Evolutionary conservation across 1,284 basidiomycete genomes (phyloP), one percentile per base, ranked within the genome.

Genomic region (Ganoderma sinense): DNA sequence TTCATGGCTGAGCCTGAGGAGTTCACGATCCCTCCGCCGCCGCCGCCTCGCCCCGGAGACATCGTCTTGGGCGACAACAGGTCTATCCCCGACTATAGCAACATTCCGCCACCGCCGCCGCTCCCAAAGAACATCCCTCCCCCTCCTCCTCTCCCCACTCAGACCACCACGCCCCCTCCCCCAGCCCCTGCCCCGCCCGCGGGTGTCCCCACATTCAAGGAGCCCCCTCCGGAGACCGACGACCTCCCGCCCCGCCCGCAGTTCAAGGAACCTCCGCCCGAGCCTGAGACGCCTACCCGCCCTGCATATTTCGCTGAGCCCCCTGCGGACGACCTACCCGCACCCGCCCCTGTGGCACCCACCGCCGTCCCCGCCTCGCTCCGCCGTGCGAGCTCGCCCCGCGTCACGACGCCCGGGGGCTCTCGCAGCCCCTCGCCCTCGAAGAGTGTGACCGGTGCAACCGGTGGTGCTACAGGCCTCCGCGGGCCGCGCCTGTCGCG

Each of bases 401-500:
- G 72, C 40, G 53, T 60, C 74, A 71, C 71, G 53, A 77, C 84
- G 41, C 67, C 74, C 20, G 63, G 71, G 41, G 64, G 62, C 48
- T 83, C 84, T 51, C 85, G 85, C 40, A 87, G 84, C 73, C 82
- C 71, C 80, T 84, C 66, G 75, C 84, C 33, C 68, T 80, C 45
- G 71, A 74, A 62, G 82, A 83, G 58, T 80, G 82, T 56, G 29
- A 68, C 61, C 76, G 82, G 14, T 69, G 80, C 33, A 67, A 69
- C 45, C 79, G 82, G 59, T 79, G 82, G 83, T 67, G 79, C 80
- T 26, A 86, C 87, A 4, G 87, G 86, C 23, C 75, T 88, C 8
- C 87, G 90, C 67, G 88, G 87, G 0, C 88, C 88, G 0, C 83
- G 90, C 67, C 78, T 84, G 40, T 82, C 86, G 29, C 82, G 86